Percentiles rank a stretch among this genome's conserved stretches.
phyloP scores from a whole-genome alignment of 805 yeast species.

The Wickerhamomyces silvicola region DNA sequence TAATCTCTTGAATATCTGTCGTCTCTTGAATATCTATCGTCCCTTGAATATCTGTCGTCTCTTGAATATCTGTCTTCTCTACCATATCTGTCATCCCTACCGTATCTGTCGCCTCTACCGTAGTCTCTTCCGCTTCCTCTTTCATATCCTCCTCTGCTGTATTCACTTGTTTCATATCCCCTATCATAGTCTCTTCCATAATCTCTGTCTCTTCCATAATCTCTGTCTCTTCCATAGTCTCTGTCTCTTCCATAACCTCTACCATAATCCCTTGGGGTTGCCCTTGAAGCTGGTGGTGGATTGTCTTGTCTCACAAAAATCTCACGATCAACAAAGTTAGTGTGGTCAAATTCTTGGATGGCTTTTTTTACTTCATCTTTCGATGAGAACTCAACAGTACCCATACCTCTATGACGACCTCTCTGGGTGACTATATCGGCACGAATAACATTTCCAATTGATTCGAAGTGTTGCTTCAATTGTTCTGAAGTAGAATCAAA shows the following conservation, averaged over 20 bases:
- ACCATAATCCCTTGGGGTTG: constrained; percentile 13
- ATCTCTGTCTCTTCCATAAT: constrained; percentile 3
- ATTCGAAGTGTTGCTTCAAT: constrained; percentile 52
- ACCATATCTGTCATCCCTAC: constrained; percentile 14
- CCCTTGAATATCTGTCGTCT: constrained; percentile 17
- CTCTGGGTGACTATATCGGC: constrained; percentile 78
- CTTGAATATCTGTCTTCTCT: constrained; percentile 12
- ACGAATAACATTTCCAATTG: constrained; percentile 58
- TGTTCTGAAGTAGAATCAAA: constrained; percentile 55
- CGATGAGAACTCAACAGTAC: constrained; percentile 75
- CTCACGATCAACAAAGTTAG: constrained; percentile 62
- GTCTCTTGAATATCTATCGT: constrained; percentile 5
- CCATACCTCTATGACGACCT: constrained; percentile 86
- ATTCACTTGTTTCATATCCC: background rate
- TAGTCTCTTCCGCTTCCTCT: constrained; percentile 3
- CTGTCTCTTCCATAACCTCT: constrained; percentile 22
- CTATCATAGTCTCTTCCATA: constrained; percentile 2
- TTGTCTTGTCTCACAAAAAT: constrained; percentile 88
- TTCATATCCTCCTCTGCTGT: constrained; percentile 1
- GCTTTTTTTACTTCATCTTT: constrained; percentile 66
- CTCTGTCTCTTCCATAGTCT: constrained; percentile 17
- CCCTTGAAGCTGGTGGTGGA: constrained; percentile 55
- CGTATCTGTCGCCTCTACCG: constrained; percentile 13
- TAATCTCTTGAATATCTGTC: constrained; percentile 12
- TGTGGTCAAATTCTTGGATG: constrained; percentile 60